These are phyloP conservation scores for Neolentinus lepideus DNA, from an alignment of 1,284 basidiomycete species.

Conservation along the genomic window DNA sequence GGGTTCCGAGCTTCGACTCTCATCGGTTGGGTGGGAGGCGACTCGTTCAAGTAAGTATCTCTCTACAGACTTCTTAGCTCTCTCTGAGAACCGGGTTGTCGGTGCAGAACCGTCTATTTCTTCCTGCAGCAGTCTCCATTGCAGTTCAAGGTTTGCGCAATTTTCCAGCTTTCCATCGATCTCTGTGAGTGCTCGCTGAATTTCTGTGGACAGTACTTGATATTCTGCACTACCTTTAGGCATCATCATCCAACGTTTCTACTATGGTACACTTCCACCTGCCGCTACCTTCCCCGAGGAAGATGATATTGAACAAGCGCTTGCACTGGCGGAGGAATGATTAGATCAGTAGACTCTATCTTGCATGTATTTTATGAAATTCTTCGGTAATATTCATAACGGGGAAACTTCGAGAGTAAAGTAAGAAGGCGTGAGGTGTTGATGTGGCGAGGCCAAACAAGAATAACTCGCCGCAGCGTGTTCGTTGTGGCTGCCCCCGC, in stretches of 20 bases:
- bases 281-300: slow-evolving; percentile 40
- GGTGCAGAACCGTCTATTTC: slow-evolving; percentile 66
- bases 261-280: slow-evolving; percentile 63
- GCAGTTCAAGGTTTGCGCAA: slow-evolving; percentile 74
- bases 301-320: slow-evolving; percentile 67
- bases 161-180: slow-evolving; percentile 77
- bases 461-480: too few relatives aligned
- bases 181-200: slow-evolving; percentile 39
- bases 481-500: too few relatives aligned
- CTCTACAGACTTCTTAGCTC: slow-evolving; percentile 4
- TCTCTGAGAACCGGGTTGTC: slow-evolving; percentile 7
- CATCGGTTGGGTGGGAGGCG: slow-evolving; percentile 76
- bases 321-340: slow-evolving; percentile 52
- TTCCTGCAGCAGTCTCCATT: slow-evolving; percentile 63
- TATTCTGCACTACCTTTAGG: slow-evolving; percentile 40
- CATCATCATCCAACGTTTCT: slow-evolving; percentile 62
- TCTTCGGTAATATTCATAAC: slow-evolving; percentile 13
- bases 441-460: slow-evolving; percentile 1
- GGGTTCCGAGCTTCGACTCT: slow-evolving; percentile 81
- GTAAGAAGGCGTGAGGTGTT: background rate
- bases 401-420: background rate
- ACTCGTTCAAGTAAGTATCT: slow-evolving; percentile 68
- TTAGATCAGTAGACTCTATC: slow-evolving; percentile 1
- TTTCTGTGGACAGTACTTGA: background rate
- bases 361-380: background rate